phyloP scores from a whole-genome alignment of 352 stramenopile species.

The Globisporangium acanthophoron region DNA sequence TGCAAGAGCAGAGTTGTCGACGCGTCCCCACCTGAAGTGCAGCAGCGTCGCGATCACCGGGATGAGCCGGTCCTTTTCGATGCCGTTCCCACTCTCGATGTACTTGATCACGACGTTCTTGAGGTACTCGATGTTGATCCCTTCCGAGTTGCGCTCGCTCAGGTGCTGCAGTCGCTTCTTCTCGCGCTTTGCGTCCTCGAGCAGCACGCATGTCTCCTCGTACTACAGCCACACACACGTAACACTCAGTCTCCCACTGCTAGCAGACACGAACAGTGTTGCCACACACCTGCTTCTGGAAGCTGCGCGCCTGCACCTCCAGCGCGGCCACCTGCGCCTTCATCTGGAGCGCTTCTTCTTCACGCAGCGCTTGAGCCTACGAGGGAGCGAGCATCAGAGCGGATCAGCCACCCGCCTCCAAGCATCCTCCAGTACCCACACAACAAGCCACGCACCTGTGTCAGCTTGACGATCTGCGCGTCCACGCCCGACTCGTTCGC shows the following conservation, averaged over 20 bases:
- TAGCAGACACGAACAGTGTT: neutral
- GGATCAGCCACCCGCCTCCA: neutral
- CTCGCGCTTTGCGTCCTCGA: conserved; percentile 49
- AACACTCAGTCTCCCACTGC: neutral
- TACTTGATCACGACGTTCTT: conserved; percentile 87
- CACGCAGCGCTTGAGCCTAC: neutral
- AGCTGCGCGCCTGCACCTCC: conserved; percentile 32
- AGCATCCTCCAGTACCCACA: neutral
- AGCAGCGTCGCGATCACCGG: conserved; percentile 72
- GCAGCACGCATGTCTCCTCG: conserved; percentile 40
- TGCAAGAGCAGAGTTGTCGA: too few species aligned
- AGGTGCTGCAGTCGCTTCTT: conserved; percentile 54
- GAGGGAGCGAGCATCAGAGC: neutral
- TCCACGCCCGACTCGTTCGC: conserved; percentile 10
- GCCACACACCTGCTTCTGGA: conserved; percentile 36
- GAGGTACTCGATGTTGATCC: conserved; percentile 76
- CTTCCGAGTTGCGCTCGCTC: conserved; percentile 27
- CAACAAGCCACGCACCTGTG: conserved; percentile 13
- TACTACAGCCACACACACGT: conserved; percentile 21
- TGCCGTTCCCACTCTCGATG: conserved; percentile 66
- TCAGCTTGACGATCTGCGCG: conserved; percentile 22
- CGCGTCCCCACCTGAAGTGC: conserved; percentile 37
- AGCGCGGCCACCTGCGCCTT: conserved; percentile 41
- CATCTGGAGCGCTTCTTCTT: conserved; percentile 31
- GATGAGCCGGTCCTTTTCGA: conserved; percentile 73